Base-by-base conservation (phyloP, 192 early-diverging fungal species). In the Umbelopsis vinacea region DNA sequence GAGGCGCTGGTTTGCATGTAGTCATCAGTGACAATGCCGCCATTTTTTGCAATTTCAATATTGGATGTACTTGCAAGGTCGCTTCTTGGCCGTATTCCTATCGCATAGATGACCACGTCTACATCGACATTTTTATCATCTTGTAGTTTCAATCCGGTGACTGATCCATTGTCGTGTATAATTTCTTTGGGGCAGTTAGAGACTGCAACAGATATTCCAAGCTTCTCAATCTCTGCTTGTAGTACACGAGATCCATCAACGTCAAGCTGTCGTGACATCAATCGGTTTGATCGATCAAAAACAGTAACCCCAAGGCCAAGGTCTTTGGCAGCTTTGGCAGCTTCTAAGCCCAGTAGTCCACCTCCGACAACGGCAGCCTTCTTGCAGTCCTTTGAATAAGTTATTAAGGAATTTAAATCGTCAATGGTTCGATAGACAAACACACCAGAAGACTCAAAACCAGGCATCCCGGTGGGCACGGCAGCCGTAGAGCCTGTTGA, bases 311-410 rank as follows among this genome's bases (percentile, higher is more conserved):
- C 57, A 14, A 84, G 76, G 6, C 80, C 78, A 24, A 92, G 74
- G 69, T 91, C 86, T 33, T 70, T 69, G 26, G 80, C 77, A 29
- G 89, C 89, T 55, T 88, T 87, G 38, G 89, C 89, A 23, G 89
- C 89, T 72, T 91, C 89, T n/a, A 91, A 69, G 11, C 89, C 89
- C 29, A 91, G 79, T 40, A 91, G 73, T n/a, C 89, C 89, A 37
- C 89, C 89, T 23, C 89, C 89, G 48, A 91, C 70, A 24, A 91
- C 83, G 23, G 84, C 84, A n/a, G 88, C 90, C 37, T 73, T 52
- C 67, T 75, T 86, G 17, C 68, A 66, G 9, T 46, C 50, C 38
- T 78, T 73, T 8, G 68, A 37, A 8, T 48, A 38, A 6, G 71
- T 66, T 24, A 85, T 84, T 15, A 91, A 92, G 38, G 35, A 29